phyloP scores from a whole-genome alignment of 2,329 filamentous ascomycete species.

The Ascochyta koolunga region DNA sequence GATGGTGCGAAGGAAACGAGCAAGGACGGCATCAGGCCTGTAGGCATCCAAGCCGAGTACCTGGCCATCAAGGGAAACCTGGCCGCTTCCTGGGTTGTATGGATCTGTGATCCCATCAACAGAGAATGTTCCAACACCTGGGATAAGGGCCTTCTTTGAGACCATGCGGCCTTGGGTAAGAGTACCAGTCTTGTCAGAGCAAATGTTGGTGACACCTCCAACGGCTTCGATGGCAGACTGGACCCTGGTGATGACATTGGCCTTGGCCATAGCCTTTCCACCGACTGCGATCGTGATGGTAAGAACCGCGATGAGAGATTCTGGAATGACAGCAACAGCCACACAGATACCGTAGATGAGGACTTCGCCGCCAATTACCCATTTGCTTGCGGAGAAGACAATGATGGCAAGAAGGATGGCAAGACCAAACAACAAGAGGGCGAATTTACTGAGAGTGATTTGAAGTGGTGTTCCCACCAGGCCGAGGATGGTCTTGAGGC shows the following conservation, averaged over 20 bases:
- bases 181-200: conserved; percentile 50
- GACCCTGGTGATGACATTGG: conserved; percentile 50
- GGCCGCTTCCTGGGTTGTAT: conserved; percentile 44
- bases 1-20: conserved; percentile 45
- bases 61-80: conserved; percentile 38
- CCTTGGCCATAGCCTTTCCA: conserved; percentile 50
- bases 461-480: conserved; percentile 83
- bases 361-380: conserved; percentile 50
- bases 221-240: conserved; percentile 49
- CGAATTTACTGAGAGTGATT: conserved; percentile 83
- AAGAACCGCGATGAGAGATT: conserved; percentile 67
- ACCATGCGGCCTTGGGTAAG: conserved; percentile 51
- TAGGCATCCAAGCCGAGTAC: conserved; percentile 34
- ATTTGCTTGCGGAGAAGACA: conserved; percentile 67
- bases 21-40: conserved; percentile 25
- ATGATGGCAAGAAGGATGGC: conserved; percentile 74
- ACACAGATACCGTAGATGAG: conserved; percentile 57
- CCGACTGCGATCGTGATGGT: conserved; percentile 67
- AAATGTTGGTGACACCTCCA: conserved; percentile 51
- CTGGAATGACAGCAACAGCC: conserved; percentile 55
- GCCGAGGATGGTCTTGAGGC: conserved; percentile 62
- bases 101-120: conserved; percentile 45
- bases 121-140: conserved; percentile 41
- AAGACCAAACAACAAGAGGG: conserved; percentile 77
- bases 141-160: conserved; percentile 46